phyloP scores from a whole-genome alignment of 257 asterid species.

The Forsythia viridissima region DNA sequence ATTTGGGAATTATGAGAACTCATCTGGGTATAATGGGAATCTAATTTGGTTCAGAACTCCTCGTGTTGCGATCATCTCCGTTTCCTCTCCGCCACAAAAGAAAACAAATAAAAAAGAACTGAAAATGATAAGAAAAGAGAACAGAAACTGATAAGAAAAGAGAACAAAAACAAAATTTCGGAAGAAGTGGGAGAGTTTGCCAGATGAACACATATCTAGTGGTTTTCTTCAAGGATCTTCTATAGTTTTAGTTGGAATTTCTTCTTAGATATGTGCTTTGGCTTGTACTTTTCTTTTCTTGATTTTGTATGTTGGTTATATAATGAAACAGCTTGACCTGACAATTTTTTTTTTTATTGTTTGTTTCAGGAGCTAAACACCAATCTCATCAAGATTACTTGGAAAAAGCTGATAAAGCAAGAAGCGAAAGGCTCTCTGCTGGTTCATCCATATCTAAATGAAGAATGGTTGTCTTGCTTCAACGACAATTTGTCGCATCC shows the following conservation, averaged over 20 bases:
- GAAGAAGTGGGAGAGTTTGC: not conserved
- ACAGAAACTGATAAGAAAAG: no score
- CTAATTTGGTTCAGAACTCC: not conserved
- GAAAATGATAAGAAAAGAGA: not conserved
- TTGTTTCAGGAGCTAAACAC: conserved; percentile 59
- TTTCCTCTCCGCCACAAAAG: not conserved
- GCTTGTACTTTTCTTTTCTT: not conserved
- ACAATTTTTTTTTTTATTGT: not conserved
- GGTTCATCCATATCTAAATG: conserved; percentile 45
- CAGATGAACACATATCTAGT: not conserved
- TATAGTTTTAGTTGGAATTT: not conserved
- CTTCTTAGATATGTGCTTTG: not conserved
- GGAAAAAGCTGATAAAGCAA: conserved; percentile 85
- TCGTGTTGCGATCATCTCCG: not conserved
- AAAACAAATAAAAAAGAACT: not conserved
- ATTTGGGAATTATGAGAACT: not conserved
- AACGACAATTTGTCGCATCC: not conserved
- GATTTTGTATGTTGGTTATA: not conserved
- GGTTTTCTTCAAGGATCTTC: not conserved
- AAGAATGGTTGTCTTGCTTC: conserved; percentile 2
- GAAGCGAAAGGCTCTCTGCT: conserved; percentile 63
- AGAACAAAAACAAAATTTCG: not conserved
- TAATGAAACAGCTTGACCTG: not conserved
- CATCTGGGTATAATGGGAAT: not conserved
- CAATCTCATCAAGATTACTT: conserved; percentile 89